Evolutionary conservation across 2,329 filamentous ascomycete species (phyloP), one percentile per base, ranked within the genome.

Genomic region (Hymenoscyphus occultus): DNA sequence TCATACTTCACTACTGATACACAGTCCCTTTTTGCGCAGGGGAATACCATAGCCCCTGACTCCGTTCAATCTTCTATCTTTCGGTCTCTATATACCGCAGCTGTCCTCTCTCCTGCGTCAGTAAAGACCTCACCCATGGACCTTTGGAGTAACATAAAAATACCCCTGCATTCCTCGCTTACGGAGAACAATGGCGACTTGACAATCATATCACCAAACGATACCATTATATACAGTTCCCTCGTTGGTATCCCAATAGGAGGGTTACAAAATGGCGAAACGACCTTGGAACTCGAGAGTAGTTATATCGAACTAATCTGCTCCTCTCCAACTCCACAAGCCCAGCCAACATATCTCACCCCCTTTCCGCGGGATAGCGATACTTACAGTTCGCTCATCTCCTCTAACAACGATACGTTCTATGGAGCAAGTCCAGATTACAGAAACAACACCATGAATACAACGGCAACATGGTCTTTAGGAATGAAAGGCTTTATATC

Each of bases 291-390:
- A n/a, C 14, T 64, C 5, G 65, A 66, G 56, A 62, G 62, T 35
- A 66, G 62, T 19, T 64, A 66, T 39, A 58, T 66, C 14, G 62
- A 66, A 56, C 40, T 66, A 19, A 48, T 56, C 39, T 66, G 65
- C 31, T 40, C 39, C 19, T 51, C 28, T 22, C 54, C 48, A 12
- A 19, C 35, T 7, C 42, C 22, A 16, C 42, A 61, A 51, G 13
- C 16, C 32, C 19, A n/a, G 14, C 35, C 35, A 12, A n/a, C n/a
- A 42, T 19, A 51, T 13, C 32, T 64, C 16, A 14, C 9, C 13
- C 35, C 45, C 10, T 63, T 65, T n/a, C 22, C 40, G 7, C 45
- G 22, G 13, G 64, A 63, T 32, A 51, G 19, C 39, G 39, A 54
- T 32, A 6, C 39, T 3, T 51, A 61, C 10, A 32, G n/a, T n/a